Base-by-base conservation (phyloP, 768 basidiomycete genomes). In the Neoboletus subvelutipes region DNA sequence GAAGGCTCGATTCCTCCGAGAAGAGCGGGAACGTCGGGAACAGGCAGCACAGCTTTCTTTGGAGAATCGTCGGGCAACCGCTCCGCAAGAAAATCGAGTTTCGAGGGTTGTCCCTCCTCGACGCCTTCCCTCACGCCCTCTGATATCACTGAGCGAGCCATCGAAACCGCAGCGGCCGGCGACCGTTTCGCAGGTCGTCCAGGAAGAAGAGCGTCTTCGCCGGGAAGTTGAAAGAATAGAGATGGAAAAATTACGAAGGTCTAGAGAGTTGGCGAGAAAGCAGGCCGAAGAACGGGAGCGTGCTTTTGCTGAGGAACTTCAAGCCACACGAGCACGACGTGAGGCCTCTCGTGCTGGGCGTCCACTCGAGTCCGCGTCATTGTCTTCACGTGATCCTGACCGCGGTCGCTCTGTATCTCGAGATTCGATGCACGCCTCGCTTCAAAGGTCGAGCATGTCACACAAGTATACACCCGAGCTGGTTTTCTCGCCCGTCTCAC, bases 1-100 rank as follows among this genome's bases (percentile, higher is more conserved):
- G 71, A 87, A 87, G 74, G 85, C 84, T 43, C 80, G 72, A 43
- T 87, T 89, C 63, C 75, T 90, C 64, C 80, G 77, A 45, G 78
- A 79, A 68, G 82, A 88, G 63, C 80, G 81, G 59, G 77, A 82
- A 59, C 78, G 77, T 53, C 79, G 86, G 29, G 72, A 74, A 37
- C 71, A 75, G 48, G 80, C 77, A 34, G 50, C 59, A 54, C 65
- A 62, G 57, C 50, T 33, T 58, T 4, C 58, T 28, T 4, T 31
- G 28, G 82, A 82, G 61, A 65, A 70, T 49, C 71, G 66, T 29
- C 73, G 68, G 45, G 60, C 34, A 29, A 52, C 45, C 17, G 40
- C 46, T 4, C 49, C 46, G 13, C 68, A 50, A 31, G 60, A 57
- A 33, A 54, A 33, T 24, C 63, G 50, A 39, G 53, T 51, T 20